Base-by-base conservation (phyloP, 768 basidiomycete species). In the Trametes cingulata region DNA sequence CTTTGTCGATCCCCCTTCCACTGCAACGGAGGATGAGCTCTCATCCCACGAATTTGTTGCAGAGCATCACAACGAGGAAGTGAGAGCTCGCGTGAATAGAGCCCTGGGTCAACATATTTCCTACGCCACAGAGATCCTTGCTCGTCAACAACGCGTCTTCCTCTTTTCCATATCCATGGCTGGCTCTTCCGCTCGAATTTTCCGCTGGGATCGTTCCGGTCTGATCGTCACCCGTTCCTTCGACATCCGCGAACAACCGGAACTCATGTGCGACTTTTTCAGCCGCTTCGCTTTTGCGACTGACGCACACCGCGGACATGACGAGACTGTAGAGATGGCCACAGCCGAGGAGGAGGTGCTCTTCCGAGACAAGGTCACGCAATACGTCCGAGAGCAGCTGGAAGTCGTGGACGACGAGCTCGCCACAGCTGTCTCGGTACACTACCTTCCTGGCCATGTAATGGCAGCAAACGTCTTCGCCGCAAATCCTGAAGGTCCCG, bases 151-250 rank as follows among this genome's bases (percentile, higher is more conserved):
- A n/a, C 60, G 60, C 9, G 3, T 9, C 15, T 29, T 17, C 22
- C 19, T 41, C n/a, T 55, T 43, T 40, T 41, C 57, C 3, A 7
- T 55, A 8, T 14, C 36, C 14, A 33, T 61, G 8, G 2, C 19
- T 19, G 53, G 52, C 15, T 35, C 47, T 15, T 15, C 14, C 29
- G 52, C 60, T 2, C 60, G 60, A 7, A 20, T 61, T 20, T 1
- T 55, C 2, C 60, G 60, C 1, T 56, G 60, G 52, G 53, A 55
- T 14, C 52, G 60, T 1, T 40, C 60, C 0, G 60, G 60, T 1
- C 9, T 4, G 3, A 29, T 61, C 46, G 40, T 49, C 40, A 33
- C 53, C 9, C 27, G 50, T n/a, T 17, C 42, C 1, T 61, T 61
- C 45, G 53, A 51, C 60, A 14, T 52, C 12, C 46, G 12, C 20